phyloP scores from a whole-genome alignment of 2,329 filamentous ascomycete species.

The Botrytis pseudocinerea region DNA sequence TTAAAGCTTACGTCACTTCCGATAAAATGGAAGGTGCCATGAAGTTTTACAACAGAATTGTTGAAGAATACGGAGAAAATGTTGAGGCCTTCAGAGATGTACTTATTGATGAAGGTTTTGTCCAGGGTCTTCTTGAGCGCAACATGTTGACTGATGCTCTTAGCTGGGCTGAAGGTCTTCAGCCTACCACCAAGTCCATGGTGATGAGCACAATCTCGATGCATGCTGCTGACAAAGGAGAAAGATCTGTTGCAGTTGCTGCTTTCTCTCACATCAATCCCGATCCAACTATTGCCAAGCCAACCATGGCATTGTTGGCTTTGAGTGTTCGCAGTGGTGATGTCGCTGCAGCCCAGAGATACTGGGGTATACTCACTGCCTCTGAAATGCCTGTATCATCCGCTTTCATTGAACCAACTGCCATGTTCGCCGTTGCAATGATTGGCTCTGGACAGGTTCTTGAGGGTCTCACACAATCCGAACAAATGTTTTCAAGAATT shows the following conservation, averaged over 20 bases:
- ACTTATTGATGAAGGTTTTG: slow-evolving; percentile 72
- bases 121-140: slow-evolving; percentile 72
- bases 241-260: slow-evolving; percentile 65
- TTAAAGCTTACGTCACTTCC: slow-evolving; percentile 83
- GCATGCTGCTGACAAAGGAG: slow-evolving; percentile 76
- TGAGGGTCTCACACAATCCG: slow-evolving; percentile 77
- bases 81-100: slow-evolving; percentile 67
- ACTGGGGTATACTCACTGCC: slow-evolving; percentile 74
- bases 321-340: slow-evolving; percentile 83
- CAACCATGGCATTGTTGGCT: slow-evolving; percentile 80
- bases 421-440: slow-evolving; percentile 87
- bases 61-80: slow-evolving; percentile 59
- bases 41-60: slow-evolving; percentile 82
- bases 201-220: slow-evolving; percentile 74
- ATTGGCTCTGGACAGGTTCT: slow-evolving; percentile 81
- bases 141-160: slow-evolving; percentile 74
- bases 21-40: slow-evolving; percentile 78
- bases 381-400: slow-evolving; percentile 60
- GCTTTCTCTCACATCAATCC: slow-evolving; percentile 62
- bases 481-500: slow-evolving; percentile 85
- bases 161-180: slow-evolving; percentile 67
- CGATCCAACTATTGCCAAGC: slow-evolving; percentile 52
- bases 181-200: slow-evolving; percentile 56
- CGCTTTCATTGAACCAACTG: slow-evolving; percentile 79
- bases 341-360: slow-evolving; percentile 72